Evolutionary conservation across 2,329 filamentous ascomycete genomes (phyloP).

Genomic region (Fusarium mexicanum): DNA sequence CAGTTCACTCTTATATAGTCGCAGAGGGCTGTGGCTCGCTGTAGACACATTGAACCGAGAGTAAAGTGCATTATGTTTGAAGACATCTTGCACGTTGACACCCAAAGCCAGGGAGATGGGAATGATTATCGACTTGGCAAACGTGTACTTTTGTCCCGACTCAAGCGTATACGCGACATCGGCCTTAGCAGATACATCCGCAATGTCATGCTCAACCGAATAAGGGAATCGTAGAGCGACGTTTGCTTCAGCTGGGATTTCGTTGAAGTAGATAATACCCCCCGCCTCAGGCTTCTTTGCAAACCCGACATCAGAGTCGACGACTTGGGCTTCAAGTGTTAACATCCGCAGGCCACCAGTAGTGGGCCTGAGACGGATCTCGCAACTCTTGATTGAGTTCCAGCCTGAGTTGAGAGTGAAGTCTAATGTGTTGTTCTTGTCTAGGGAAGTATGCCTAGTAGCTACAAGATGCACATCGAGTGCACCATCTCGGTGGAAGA

Average conservation of each 20-base stretch:
- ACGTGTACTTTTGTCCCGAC: conserved; percentile 58
- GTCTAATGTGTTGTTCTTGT: conserved; percentile 80
- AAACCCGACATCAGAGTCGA: conserved; percentile 54
- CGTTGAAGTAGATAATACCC: conserved; percentile 62
- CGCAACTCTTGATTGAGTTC: conserved; percentile 71
- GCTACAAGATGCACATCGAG: conserved; percentile 75
- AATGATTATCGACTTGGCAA: conserved; percentile 66
- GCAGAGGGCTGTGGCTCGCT: conserved; percentile 77
- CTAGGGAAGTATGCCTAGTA: conserved; percentile 78
- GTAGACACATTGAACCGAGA: conserved; percentile 93
- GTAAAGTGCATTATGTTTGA: conserved; percentile 83
- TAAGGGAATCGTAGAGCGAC: conserved; percentile 79
- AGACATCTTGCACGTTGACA: conserved; percentile 96
- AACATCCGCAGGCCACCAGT: conserved; percentile 73
- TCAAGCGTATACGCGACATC: conserved; percentile 79
- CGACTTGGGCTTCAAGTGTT: conserved; percentile 66
- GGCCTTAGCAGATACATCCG: conserved; percentile 76
- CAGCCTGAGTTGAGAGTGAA: conserved; percentile 77
- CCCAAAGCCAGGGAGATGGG: conserved; percentile 83
- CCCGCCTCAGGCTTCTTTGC: conserved; percentile 63
- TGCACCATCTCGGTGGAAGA: conserved; percentile 76
- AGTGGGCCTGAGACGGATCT: conserved; percentile 69
- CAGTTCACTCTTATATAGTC: conserved; percentile 76
- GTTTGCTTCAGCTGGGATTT: conserved; percentile 55
- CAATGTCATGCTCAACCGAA: conserved; percentile 80